phyloP scores from a whole-genome alignment of 352 stramenopile genomes.

The Globisporangium parvum region DNA sequence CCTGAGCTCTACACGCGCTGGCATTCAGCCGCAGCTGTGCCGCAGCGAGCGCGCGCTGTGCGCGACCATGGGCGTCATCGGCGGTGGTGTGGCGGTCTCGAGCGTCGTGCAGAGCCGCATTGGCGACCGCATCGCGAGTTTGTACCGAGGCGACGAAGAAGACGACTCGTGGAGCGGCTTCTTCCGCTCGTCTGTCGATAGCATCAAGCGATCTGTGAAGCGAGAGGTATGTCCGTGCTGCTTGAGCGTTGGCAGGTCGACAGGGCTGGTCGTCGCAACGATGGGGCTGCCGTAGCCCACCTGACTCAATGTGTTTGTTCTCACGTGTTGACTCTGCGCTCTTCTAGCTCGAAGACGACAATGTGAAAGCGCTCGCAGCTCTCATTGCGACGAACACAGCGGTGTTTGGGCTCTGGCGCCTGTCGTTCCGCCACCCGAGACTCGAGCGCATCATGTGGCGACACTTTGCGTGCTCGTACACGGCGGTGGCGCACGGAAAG shows the following conservation, averaged over 20 bases:
- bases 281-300: too few species aligned
- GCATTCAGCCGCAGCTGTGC: constrained; percentile 2
- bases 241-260: too few species aligned
- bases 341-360: constrained; percentile 51
- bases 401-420: constrained; percentile 68
- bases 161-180: constrained; percentile 16
- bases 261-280: too few species aligned
- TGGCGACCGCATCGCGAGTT: not conserved
- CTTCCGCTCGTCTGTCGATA: constrained; percentile 12
- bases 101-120: constrained; percentile 10
- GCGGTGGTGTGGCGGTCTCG: constrained; percentile 36
- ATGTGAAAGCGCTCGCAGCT: constrained; percentile 45
- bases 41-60: constrained; percentile 37
- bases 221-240: not conserved
- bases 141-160: constrained; percentile 11
- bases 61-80: constrained; percentile 44
- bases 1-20: not conserved
- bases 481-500: constrained; percentile 54
- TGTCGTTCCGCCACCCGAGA: constrained; percentile 37
- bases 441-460: constrained; percentile 76
- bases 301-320: not conserved
- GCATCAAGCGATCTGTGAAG: constrained; percentile 14
- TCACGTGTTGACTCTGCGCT: not conserved
- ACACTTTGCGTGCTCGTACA: constrained; percentile 81
- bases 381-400: constrained; percentile 65